Base-by-base conservation (phyloP, 352 stramenopile species). In the Vaucheria bursata region DNA sequence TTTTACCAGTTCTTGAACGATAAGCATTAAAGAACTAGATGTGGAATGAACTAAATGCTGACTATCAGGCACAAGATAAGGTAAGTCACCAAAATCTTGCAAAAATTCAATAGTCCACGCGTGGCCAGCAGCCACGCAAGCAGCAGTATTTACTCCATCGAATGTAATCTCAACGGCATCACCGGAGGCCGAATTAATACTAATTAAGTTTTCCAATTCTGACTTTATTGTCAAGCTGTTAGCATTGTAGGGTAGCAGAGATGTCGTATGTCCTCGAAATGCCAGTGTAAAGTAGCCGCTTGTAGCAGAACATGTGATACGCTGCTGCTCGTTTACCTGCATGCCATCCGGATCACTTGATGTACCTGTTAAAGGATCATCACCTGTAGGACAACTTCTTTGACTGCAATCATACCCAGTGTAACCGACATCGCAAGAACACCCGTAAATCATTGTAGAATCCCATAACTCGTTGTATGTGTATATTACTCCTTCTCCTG, bases 361-460 rank as follows among this genome's bases (percentile, higher is more conserved):
- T 1, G 76, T 81, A 18, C 77, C 77, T 0, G 87, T 90, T 6
- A 89, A 77, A 1, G 87, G 87, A 71, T 91, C 87, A 75, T 91
- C 74, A 25, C 87, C 90, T n/a, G 76, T 80, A 29, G 93, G 87
- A 77, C 93, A 97, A 25, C 77, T 79, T 25, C 90, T 87, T 1
- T 85, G 78, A 66, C 85, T 88, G 86, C 93, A 97, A 84, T 95
- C 91, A 77, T 89, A 91, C 45, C 91, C 91, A 29, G 84, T 87
- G 84, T 93, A 97, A 1, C 91, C 77, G 18, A 34, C 36, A 36
- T 82, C 77, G 39, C 77, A 82, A 12, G 71, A 73, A 34, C 77
- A 97, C 38, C 91, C 94, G 74, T 80, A 86, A 36, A 87, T 84
- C 75, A 86, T 86, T 59, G 86, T 75, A 18, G 86, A 84, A 36